Percentiles rank a stretch among this genome's conserved stretches.
Conservation (phyloP, 805 yeast species). For the Candida loeiensis region DNA sequence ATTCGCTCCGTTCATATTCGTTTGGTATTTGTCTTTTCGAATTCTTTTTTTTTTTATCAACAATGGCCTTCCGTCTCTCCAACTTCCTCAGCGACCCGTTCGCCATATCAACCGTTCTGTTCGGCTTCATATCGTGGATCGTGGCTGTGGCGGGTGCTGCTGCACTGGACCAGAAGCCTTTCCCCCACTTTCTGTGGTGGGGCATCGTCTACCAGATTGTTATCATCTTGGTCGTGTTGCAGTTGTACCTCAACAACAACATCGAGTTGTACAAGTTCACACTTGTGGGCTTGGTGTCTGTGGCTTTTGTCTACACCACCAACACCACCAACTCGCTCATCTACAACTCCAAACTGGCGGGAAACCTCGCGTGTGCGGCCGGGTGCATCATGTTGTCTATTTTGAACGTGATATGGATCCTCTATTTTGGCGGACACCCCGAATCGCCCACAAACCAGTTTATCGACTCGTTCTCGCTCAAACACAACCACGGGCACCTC, state of each 20-base stretch:
- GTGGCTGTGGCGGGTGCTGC: conserved; percentile 86
- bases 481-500: conserved; percentile 37
- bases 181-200: conserved; percentile 96
- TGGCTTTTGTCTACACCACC: conserved; percentile 81
- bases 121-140: conserved; percentile 78
- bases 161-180: conserved; percentile 31
- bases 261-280: conserved; percentile 66
- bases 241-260: conserved; percentile 56
- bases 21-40: background rate
- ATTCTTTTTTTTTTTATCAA: background rate
- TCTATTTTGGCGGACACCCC: conserved; percentile 87
- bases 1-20: too few species aligned
- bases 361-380: conserved; percentile 84
- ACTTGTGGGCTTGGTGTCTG: conserved; percentile 53
- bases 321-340: conserved; percentile 79
- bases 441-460: conserved; percentile 83
- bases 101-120: conserved; percentile 74
- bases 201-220: conserved; percentile 78
- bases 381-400: conserved; percentile 84
- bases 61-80: conserved; percentile 38
- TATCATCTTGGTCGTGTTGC: conserved; percentile 47
- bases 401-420: conserved; percentile 78
- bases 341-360: conserved; percentile 55
- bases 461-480: conserved; percentile 76
- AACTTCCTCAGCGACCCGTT: conserved; percentile 80